phyloP scores from a whole-genome alignment of 2,329 filamentous ascomycete species.

The Dactylonectria estremocensis region DNA sequence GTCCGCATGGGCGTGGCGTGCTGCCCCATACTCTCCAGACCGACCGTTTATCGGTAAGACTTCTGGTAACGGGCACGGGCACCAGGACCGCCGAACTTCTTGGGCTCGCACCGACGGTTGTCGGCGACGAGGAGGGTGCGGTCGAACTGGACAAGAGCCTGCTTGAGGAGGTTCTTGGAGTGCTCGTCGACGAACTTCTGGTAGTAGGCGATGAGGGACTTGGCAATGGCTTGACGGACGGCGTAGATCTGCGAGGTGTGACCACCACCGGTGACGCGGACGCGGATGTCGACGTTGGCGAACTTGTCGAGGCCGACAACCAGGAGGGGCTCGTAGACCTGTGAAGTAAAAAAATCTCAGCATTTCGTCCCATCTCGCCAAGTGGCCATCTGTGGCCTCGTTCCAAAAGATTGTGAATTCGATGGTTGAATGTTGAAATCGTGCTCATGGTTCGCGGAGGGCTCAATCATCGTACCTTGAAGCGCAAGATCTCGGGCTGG shows the following conservation, averaged over 20 bases:
- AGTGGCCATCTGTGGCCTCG: constrained; percentile 1
- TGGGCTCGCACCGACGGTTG: constrained; percentile 99
- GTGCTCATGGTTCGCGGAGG: constrained; percentile 22
- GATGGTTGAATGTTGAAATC: constrained; percentile 21
- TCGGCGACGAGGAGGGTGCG: constrained; percentile 98
- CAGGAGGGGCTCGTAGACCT: constrained; percentile 99
- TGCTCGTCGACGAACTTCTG: constrained; percentile 99
- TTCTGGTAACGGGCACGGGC: constrained; percentile 98
- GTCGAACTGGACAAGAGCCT: constrained; percentile 95
- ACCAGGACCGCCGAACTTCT: constrained; percentile 97
- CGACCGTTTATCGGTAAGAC: constrained; percentile 89
- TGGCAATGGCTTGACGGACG: constrained; percentile 98
- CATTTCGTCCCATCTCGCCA: constrained; percentile 31
- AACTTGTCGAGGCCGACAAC: constrained; percentile 99
- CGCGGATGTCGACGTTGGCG: constrained; percentile 95
- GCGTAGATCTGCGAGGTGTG: constrained; percentile 98
- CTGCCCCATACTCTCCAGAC: constrained; percentile 42
- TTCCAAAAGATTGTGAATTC: constrained; percentile 28
- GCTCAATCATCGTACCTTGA: constrained; percentile 78
- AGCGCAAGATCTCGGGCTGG: constrained; percentile 96
- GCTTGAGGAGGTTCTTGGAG: constrained; percentile 99
- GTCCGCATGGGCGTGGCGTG: constrained; percentile 25
- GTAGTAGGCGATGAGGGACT: constrained; percentile 87
- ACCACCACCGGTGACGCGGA: constrained; percentile 96
- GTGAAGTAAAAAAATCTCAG: constrained; percentile 41